phyloP scores from a whole-genome alignment of 345 rosid species.

The Brassica carinata region DNA sequence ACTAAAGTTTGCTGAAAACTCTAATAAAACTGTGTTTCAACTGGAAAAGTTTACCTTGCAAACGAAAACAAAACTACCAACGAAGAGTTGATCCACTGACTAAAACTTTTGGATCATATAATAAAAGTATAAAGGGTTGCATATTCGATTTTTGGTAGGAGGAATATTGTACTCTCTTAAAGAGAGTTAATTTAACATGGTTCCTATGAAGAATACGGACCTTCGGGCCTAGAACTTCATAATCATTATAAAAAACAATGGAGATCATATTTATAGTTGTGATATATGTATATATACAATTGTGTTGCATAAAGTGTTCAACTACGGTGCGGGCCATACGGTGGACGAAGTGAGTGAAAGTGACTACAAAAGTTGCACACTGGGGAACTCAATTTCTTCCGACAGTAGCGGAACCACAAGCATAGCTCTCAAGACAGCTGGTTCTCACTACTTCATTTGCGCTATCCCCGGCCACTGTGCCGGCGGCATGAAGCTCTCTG shows the following conservation, averaged over 20 bases:
- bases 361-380: conserved; percentile 76
- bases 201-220: no score
- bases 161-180: no score
- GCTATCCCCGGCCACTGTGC: conserved; percentile 63
- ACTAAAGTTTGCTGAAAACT: background rate
- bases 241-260: background rate
- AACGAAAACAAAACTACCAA: background rate
- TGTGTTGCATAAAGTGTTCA: conserved; percentile 55
- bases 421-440: conserved; percentile 71
- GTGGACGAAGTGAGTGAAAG: conserved; percentile 78
- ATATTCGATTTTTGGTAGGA: background rate
- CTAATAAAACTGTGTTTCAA: background rate
- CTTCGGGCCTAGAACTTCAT: background rate
- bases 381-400: conserved; percentile 55
- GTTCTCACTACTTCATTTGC: conserved; percentile 78
- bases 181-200: no score
- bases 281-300: background rate
- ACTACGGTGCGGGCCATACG: conserved; percentile 62
- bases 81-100: background rate
- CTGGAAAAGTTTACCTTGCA: background rate
- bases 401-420: conserved; percentile 80
- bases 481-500: conserved; percentile 74
- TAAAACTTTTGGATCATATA: no score
- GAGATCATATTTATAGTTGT: background rate
- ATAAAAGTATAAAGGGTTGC: background rate